phyloP scores from a whole-genome alignment of 495 filamentous ascomycete species.

The Penicillium crystallinum region DNA sequence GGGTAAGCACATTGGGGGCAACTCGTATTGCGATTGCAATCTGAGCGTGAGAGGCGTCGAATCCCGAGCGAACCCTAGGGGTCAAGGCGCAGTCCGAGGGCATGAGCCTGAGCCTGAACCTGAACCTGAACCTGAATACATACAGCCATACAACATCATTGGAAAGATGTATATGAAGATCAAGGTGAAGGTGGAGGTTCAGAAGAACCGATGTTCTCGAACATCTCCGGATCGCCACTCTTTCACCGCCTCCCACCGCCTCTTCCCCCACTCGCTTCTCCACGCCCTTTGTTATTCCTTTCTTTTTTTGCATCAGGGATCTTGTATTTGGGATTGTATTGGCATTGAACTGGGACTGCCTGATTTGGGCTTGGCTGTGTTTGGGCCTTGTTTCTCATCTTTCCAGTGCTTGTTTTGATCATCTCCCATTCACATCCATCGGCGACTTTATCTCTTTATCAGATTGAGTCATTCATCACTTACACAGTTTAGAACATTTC shows the following conservation, averaged over 20 bases:
- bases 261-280: constrained; percentile 27
- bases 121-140: neutral
- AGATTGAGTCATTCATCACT: neutral
- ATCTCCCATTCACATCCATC: neutral
- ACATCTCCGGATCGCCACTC: constrained; percentile 11
- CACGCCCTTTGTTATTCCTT: constrained; percentile 5
- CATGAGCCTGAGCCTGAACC: neutral
- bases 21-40: constrained; percentile 2
- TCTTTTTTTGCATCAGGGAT: neutral
- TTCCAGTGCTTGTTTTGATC: neutral
- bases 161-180: too few species aligned
- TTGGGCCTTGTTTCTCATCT: neutral
- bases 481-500: constrained; percentile 1
- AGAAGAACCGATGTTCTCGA: neutral
- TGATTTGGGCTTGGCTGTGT: constrained; percentile 1
- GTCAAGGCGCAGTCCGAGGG: neutral
- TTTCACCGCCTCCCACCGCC: constrained; percentile 26
- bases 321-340: neutral
- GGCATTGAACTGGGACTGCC: neutral
- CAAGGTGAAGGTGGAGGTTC: neutral
- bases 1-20: neutral
- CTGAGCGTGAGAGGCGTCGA: neutral
- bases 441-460: neutral
- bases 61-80: neutral
- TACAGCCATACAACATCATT: neutral